These are phyloP conservation scores for Leccinum subrobustum DNA, from an alignment of 1,284 basidiomycete genomes.

Conservation along the genomic window DNA sequence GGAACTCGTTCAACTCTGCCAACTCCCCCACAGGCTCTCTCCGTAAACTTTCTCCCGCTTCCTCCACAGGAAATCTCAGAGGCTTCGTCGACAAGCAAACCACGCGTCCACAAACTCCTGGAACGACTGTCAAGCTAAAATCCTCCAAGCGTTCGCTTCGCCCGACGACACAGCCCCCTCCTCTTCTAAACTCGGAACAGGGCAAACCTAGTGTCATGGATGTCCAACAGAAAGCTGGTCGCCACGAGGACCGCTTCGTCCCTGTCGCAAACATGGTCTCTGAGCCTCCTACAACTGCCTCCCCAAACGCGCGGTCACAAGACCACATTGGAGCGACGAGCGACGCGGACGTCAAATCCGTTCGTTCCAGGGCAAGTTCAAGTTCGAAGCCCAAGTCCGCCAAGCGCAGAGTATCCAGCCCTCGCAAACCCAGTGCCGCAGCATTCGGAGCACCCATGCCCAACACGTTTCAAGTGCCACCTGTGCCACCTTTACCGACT, in stretches of 20 bases:
- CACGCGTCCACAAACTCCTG: not conserved
- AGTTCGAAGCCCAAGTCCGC: slow-evolving; percentile 34
- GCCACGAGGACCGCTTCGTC: slow-evolving; percentile 20
- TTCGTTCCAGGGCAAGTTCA: slow-evolving; percentile 38
- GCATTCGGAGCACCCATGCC: slow-evolving; percentile 67
- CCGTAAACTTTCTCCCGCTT: slow-evolving; percentile 36
- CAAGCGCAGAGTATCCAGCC: slow-evolving; percentile 43
- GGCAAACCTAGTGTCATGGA: slow-evolving; percentile 9
- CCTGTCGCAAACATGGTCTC: slow-evolving; percentile 30
- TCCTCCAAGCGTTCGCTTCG: slow-evolving; percentile 30
- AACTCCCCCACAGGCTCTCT: slow-evolving; percentile 16
- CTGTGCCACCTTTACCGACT: slow-evolving; percentile 11
- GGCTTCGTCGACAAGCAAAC: slow-evolving; percentile 29
- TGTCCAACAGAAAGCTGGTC: slow-evolving; percentile 16
- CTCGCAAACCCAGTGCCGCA: slow-evolving; percentile 53
- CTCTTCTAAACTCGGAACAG: slow-evolving; percentile 27
- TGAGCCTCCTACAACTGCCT: slow-evolving; percentile 48
- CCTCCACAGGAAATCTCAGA: slow-evolving; percentile 41
- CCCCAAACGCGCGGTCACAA: slow-evolving; percentile 26
- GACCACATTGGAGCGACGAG: slow-evolving; percentile 28
- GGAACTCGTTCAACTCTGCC: slow-evolving; percentile 21
- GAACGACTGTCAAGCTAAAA: slow-evolving; percentile 11
- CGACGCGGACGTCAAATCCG: slow-evolving; percentile 43
- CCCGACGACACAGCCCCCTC: slow-evolving; percentile 28
- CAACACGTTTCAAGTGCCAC: slow-evolving; percentile 40